Percentiles rank a stretch among this genome's conserved stretches.
phyloP scores from a whole-genome alignment of 257 asterid genomes.

The Solanum lignicaule region DNA sequence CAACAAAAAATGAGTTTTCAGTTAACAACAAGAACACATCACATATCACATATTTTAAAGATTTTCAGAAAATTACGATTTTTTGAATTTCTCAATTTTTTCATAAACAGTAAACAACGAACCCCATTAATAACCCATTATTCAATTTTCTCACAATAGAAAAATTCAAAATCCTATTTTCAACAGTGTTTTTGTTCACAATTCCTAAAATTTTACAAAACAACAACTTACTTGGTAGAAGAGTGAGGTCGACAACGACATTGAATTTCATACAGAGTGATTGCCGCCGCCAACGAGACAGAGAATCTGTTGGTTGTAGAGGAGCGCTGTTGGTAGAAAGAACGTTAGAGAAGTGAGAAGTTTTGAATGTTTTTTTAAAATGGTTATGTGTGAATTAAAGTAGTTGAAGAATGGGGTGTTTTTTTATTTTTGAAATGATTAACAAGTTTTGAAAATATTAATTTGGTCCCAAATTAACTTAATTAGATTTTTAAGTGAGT shows the following conservation, averaged over 20 bases:
- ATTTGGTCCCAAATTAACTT: background rate
- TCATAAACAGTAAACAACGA: too few relatives aligned
- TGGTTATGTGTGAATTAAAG: background rate
- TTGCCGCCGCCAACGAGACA: fast-evolving
- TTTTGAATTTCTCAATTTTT: background rate
- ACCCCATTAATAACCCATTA: background rate
- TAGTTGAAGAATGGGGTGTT: background rate
- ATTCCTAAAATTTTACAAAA: too few relatives aligned
- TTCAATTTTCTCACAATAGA: background rate
- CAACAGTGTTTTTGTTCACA: background rate
- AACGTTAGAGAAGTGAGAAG: too few relatives aligned
- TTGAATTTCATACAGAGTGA: background rate
- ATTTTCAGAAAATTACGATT: too few relatives aligned
- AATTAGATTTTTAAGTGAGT: background rate
- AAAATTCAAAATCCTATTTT: background rate
- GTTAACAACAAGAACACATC: too few relatives aligned
- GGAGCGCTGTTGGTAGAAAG: background rate
- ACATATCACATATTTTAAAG: too few relatives aligned
- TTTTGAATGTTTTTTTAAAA: too few relatives aligned
- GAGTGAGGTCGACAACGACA: background rate
- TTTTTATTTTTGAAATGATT: background rate
- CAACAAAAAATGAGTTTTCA: background rate
- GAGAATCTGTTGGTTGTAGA: too few relatives aligned
- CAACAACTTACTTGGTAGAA: background rate
- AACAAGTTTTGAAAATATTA: too few relatives aligned